Base-by-base conservation (phyloP, 768 basidiomycete genomes). In the Mycena maculata region DNA sequence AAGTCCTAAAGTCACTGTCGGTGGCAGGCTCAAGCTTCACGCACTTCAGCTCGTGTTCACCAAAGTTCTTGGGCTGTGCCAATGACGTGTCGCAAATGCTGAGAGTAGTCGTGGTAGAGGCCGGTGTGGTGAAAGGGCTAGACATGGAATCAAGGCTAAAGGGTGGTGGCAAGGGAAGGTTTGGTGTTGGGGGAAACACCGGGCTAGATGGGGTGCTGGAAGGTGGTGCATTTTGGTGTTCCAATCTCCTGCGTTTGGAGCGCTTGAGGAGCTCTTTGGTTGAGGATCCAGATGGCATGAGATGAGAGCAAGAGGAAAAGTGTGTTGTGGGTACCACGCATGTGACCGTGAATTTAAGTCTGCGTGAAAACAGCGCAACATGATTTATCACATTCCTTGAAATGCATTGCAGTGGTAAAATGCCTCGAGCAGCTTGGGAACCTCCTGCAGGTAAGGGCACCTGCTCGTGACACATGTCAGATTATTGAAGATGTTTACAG, bases 1-100 rank as follows among this genome's bases (percentile, higher is more conserved):
- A 59, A 27, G 60, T 52, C 20, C 60, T 36, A 50, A 60, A 60
- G 23, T 49, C 60, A n/a, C 33, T 60, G 27, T 50, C 48, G 18
- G 59, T 60, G 47, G 18, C 12, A 50, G 45, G 33, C 8, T 49
- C 48, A n/a, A 60, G 59, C 38, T 50, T 60, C 22, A 41, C 59
- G 15, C 59, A 25, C 59, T 60, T 58, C 47, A 60, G 38, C 47
- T 60, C 48, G 16, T 47, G 59, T 50, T 60, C 59, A n/a, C 59
- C 59, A 18, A 60, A 60, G 38, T 60, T 60, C 59, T 60, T 60
- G 47, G 50, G 59, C 48, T 60, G 59, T 1, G 48, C 28, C 59
- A 60, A 49, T 49, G 59, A 60, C 9, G 47, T 60, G 47, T 38
- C 47, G 3, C 59, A 38, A 31, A 60, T 28, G 59, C n/a, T n/a